A percentile compares a stretch with the other conserved stretches of the same genome.
phyloP scores from a whole-genome alignment of 257 asterid species.

The Forsythia suspensa region DNA sequence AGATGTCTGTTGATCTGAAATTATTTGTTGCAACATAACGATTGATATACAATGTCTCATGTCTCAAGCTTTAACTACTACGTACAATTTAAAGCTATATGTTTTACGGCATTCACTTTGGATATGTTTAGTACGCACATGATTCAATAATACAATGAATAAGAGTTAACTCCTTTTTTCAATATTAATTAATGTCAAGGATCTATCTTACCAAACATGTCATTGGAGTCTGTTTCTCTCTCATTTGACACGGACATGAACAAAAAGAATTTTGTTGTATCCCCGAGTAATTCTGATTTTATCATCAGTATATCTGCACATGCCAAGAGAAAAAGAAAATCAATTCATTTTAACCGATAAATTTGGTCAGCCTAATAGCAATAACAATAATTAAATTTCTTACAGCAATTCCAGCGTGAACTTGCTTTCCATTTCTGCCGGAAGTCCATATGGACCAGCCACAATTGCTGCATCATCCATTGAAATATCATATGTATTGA shows the following conservation, averaged over 20 bases:
- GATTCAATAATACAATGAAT: neutral
- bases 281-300: conserved; percentile 79
- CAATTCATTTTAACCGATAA: neutral
- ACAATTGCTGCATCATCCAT: conserved; percentile 97
- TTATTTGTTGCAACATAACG: neutral
- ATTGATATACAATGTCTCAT: neutral
- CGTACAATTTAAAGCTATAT: neutral
- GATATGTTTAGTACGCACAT: neutral
- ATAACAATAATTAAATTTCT: conserved; percentile 25
- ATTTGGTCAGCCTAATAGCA: neutral
- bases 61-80: neutral
- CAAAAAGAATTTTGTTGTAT: conserved; percentile 64
- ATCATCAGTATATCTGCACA: conserved; percentile 73
- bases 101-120: neutral
- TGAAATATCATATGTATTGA: conserved; percentile 51
- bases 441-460: conserved; percentile 81
- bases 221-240: neutral
- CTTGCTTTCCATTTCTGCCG: conserved; percentile 71
- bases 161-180: neutral
- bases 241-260: conserved; percentile 49
- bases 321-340: neutral
- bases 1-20: neutral
- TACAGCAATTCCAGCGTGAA: conserved; percentile 68
- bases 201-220: neutral
- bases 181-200: no score